Evolutionary conservation across 164 flowering plant species (phyloP), one percentile per base, ranked within the genome.

Genomic region (Kalanchoe fedtschenkoi): DNA sequence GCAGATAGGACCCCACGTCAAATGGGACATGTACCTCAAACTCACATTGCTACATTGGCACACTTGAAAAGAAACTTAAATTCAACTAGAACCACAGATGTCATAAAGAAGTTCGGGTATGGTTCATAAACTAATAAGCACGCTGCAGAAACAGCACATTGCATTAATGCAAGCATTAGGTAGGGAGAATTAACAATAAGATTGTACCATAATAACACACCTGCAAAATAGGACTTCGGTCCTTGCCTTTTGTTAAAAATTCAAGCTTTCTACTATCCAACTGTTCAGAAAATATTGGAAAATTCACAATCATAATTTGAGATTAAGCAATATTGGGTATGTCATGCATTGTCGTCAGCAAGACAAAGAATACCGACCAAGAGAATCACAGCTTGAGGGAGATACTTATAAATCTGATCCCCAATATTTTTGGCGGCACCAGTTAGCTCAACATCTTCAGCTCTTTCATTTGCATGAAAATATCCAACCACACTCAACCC

Each of bases 381-480:
- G 65, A 95, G 87, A 64, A 91, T 26, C 1, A 87, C 82, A 38
- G 93, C 85, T 65, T 87, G 90, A 16, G 97, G 91, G 67, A 87
- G 86, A 70, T 85, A 83, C 8, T 84, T 84, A 62, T 54, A 73
- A 19, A 95, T 82, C 54, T 95, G 97, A 78, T 91, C 97, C 1
- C 91, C 99, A 57, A 89, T 89, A 70, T 86, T 91, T 81, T 79
- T 95, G 0, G 99, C 91, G 13, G 86, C 76, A 61, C 56, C 73
- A 13, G 83, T 69, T 2, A 95, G 80, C 69, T 91, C 99, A 10
- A 43, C 32, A 71, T 91, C 96, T 67, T 87, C 88, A 63, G 70
- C 83, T 64, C 96, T 83, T 81, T 91, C 97, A 53, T 95, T 95
- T 2, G 93, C 97, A 54, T 95, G 96, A 67, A 85, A 95, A 44